Base-by-base conservation (phyloP, 768 basidiomycete species). In the Megacollybia marginata region DNA sequence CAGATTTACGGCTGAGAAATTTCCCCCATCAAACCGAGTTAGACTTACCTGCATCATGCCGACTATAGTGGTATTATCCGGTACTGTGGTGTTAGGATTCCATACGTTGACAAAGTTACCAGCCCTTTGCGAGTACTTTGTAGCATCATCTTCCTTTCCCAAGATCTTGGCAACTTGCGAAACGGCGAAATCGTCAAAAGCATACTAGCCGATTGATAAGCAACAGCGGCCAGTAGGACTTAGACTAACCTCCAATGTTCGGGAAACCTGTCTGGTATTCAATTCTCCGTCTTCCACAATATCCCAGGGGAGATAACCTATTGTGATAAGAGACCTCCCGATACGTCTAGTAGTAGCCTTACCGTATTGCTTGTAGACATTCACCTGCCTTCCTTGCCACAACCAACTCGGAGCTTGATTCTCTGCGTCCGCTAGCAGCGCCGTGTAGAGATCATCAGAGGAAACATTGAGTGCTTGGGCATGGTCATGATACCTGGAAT, bases 151-250 rank as follows among this genome's bases (percentile, higher is more conserved):
- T 0, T 64, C 63, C 48, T 74, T 76, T n/a, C 75, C 76, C 3
- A 84, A 64, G 5, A 70, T 51, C 53, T 75, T 79, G 0, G 82
- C 76, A 1, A 83, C 82, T 66, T 83, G 82, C 1, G 80, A 78
- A 45, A 84, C 77, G 1, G 77, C 64, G 54, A 84, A 84, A 54
- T 84, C 82, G 49, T 73, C 74, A 59, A 84, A 84, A 1, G 82
- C 71, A 54, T 83, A 72, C 82, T 83, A 5, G 6, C 19, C 23
- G 23, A 28, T 28, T n/a, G 23, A 28, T 28, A 9, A 20, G n/a
- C 48, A 19, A 7, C 40, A 18, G 33, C 36, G 31, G 28, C 38
- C 36, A 16, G 43, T 8, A 9, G 48, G 16, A 13, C 18, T 49
- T 52, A 19, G 31, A 15, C 18, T 28, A 28, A 79, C 80, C 68